Evolutionary conservation across 75 land plant genomes (phyloP).

Genomic region (Pinus taeda): DNA sequence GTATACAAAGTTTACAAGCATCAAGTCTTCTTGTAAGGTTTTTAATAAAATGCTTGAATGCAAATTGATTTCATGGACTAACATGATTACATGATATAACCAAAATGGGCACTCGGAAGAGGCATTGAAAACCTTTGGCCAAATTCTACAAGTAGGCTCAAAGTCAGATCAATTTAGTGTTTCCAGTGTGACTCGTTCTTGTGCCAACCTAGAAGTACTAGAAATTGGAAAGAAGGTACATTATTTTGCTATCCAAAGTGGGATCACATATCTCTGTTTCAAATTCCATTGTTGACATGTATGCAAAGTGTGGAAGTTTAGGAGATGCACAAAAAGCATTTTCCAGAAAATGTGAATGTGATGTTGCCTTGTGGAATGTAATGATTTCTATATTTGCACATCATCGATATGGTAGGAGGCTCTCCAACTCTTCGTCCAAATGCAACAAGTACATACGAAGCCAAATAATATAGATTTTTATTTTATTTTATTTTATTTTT

Average conservation of each 20-base stretch:
- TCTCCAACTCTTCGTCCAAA: constrained; percentile 32
- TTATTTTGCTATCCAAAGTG: constrained; percentile 4
- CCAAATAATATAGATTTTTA: constrained; percentile 33
- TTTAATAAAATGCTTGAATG: constrained; percentile 14
- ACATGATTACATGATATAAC: constrained; percentile 44
- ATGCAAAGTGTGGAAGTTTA: constrained; percentile 6
- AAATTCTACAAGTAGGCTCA: constrained; percentile 33
- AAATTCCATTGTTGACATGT: background rate
- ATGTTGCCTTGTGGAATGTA: constrained; percentile 40
- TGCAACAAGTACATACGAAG: constrained; percentile 25
- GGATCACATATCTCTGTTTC: constrained; percentile 32
- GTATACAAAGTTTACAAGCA: constrained; percentile 9
- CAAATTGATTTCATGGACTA: constrained; percentile 41
- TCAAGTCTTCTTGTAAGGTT: constrained; percentile 2
- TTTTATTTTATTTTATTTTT: background rate
- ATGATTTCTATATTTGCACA: constrained; percentile 45
- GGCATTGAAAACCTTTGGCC: constrained; percentile 33
- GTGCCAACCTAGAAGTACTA: constrained; percentile 34
- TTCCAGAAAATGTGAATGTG: constrained; percentile 16
- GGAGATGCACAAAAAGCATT: constrained; percentile 24
- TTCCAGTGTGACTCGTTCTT: constrained; percentile 40
- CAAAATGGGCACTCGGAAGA: constrained; percentile 45
- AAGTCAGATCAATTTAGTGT: constrained; percentile 40
- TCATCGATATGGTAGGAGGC: constrained; percentile 35
- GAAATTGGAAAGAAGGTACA: constrained; percentile 41